Base-by-base conservation (phyloP, 495 filamentous ascomycete genomes). In the Aspergillus nanangensis region DNA sequence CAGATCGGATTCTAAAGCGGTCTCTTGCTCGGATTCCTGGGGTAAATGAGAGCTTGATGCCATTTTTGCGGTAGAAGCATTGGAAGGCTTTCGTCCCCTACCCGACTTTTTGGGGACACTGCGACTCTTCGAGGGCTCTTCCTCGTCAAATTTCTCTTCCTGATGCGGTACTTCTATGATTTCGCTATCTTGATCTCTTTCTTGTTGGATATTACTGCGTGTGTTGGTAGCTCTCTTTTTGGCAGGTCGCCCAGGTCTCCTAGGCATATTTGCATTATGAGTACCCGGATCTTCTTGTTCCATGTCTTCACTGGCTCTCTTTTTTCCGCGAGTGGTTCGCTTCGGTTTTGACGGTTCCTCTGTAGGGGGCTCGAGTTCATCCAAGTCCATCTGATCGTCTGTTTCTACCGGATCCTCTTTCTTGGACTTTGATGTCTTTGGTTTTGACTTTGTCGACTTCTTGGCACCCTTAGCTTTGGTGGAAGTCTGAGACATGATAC, bases 21-120 rank as follows among this genome's bases (percentile, higher is more conserved):
- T 75, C n/a, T 90, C 81, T 24, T 88, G 72, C 41, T 87, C 85
- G 3, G 82, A 79, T 41, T 90, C 81, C 38, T 75, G 70, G 4
- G 74, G 74, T 1, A 71, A 41, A 23, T 55, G 60, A 17, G 64
- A 50, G 44, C 63, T 69, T 17, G 69, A 51, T 29, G 60, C 46
- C 3, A 64, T 33, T 53, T 74, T 66, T 40, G 70, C 53, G 47
- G 75, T 57, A n/a, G 69, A 53, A n/a, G 64, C 56, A 20, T 64
- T 63, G 2, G 84, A 84, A 2, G 54, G 70, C 45, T 80, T 85
- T 31, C 78, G 74, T 21, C 64, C 51, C 1, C 67, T 70, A 10
- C 75, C 74, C 20, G 74, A 56, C 50, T 72, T 77, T 29, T 66
- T 70, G n/a, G 53, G 50, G 29, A 55, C 52, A 35, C 74, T 69